Evolutionary conservation across 1,139 yeast genomes (phyloP).

Genomic region (Maudiozyma humilis): DNA sequence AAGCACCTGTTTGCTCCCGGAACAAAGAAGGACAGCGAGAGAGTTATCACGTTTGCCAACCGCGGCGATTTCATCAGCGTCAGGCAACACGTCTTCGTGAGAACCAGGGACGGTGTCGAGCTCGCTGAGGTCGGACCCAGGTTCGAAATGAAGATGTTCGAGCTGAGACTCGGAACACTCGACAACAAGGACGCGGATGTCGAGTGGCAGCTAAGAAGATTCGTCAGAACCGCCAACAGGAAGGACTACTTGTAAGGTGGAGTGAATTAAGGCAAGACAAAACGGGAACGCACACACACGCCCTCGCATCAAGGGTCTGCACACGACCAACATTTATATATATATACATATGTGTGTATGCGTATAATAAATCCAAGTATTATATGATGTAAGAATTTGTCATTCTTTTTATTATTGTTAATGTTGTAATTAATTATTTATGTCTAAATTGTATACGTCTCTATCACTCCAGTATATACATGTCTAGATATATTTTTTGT

Average conservation of each 20-base stretch:
- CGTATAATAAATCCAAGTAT: background rate
- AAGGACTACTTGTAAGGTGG: conserved; percentile 59
- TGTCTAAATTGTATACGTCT: no score
- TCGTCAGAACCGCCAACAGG: conserved; percentile 89
- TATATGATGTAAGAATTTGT: background rate
- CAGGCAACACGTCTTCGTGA: conserved; percentile 89
- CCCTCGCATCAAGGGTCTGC: no score
- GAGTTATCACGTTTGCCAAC: conserved; percentile 88
- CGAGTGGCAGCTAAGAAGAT: conserved; percentile 92
- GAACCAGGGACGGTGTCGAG: conserved; percentile 81
- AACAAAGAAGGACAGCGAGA: conserved; percentile 77
- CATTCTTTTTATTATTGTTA: background rate
- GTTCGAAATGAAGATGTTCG: conserved; percentile 90
- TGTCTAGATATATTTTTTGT: no score
- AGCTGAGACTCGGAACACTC: conserved; percentile 77
- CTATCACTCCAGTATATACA: no score
- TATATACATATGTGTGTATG: background rate
- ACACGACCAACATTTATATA: no score
- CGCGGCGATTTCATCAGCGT: conserved; percentile 86
- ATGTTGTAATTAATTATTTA: no score
- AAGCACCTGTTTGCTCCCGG: conserved; percentile 96
- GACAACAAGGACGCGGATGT: conserved; percentile 97
- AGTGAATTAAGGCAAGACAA: no score
- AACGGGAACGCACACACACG: no score
- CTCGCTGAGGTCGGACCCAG: conserved; percentile 97